Evolutionary conservation across 108 stramenopile species (phyloP).

Genomic region (Discostella pseudostelligera): DNA sequence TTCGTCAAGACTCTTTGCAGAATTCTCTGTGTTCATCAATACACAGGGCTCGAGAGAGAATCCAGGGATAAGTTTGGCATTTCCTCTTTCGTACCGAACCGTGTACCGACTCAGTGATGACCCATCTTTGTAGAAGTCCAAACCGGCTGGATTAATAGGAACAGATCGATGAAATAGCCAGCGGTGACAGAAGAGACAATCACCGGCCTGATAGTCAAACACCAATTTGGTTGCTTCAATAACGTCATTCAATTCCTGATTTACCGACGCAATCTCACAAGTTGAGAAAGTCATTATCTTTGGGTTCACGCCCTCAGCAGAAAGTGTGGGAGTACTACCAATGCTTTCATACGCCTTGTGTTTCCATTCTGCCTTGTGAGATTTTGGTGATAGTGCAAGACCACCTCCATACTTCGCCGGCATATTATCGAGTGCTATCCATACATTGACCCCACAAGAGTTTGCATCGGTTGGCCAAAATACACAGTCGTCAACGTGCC

Average conservation of each 20-base stretch:
- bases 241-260: conserved; percentile 13
- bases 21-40: conserved; percentile 18
- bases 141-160: conserved; percentile 18
- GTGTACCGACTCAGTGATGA: conserved; percentile 30
- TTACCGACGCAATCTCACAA: conserved; percentile 11
- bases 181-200: conserved; percentile 31
- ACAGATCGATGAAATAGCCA: conserved; percentile 40
- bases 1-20: conserved; percentile 27
- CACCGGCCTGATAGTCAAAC: conserved; percentile 29
- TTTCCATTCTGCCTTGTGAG: conserved; percentile 19
- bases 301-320: conserved; percentile 7
- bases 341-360: conserved; percentile 11
- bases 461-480: conserved; percentile 37
- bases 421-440: conserved; percentile 42
- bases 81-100: conserved; percentile 39
- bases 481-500: conserved; percentile 41
- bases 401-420: conserved; percentile 25
- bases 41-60: conserved; percentile 15
- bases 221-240: conserved; percentile 18
- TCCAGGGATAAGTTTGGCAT: conserved; percentile 27
- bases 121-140: conserved; percentile 7
- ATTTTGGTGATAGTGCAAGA: conserved; percentile 30
- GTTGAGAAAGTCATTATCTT: conserved; percentile 1
- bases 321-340: conserved; percentile 23
- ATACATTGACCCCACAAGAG: conserved; percentile 35